Conservation (phyloP, 1,284 basidiomycete genomes). For the Testicularia cyperi region DNA sequence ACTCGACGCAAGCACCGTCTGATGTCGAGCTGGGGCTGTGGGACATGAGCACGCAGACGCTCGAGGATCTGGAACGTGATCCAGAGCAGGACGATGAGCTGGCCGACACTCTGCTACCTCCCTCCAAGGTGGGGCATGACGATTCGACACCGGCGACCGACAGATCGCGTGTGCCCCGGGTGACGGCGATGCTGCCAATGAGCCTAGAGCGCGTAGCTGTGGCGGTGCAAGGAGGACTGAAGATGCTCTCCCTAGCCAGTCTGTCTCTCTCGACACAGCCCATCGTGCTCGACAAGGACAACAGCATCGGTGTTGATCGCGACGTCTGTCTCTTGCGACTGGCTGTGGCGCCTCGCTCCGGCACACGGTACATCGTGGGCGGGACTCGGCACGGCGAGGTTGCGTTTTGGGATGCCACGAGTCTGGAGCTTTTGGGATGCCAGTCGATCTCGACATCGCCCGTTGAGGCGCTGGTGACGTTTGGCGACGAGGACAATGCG, state of each 20-base stretch:
- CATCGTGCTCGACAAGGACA: background rate
- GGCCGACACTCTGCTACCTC: too few species aligned
- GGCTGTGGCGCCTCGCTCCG: constrained; percentile 25
- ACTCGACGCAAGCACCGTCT: too few species aligned
- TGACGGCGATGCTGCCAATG: constrained; percentile 25
- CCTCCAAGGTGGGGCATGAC: too few species aligned
- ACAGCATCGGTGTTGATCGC: constrained; percentile 10
- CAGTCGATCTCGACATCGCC: constrained; percentile 73
- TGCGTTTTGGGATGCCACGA: constrained; percentile 64
- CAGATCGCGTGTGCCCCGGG: background rate
- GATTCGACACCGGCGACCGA: background rate
- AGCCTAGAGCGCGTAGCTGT: constrained; percentile 29
- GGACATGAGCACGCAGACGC: too few species aligned
- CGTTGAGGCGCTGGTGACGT: constrained; percentile 67
- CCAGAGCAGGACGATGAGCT: too few species aligned
- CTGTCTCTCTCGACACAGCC: background rate
- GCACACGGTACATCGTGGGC: constrained; percentile 32
- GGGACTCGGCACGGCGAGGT: constrained; percentile 46
- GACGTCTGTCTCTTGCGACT: constrained; percentile 27
- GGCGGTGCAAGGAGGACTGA: background rate
- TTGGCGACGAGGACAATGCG: constrained; percentile 64
- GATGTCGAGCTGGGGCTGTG: too few species aligned
- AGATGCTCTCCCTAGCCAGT: background rate
- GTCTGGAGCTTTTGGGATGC: constrained; percentile 65
- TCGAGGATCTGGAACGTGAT: too few species aligned